Evolutionary conservation across 75 land plant species (phyloP).

Genomic region (Chamaecyparis obtusa): DNA sequence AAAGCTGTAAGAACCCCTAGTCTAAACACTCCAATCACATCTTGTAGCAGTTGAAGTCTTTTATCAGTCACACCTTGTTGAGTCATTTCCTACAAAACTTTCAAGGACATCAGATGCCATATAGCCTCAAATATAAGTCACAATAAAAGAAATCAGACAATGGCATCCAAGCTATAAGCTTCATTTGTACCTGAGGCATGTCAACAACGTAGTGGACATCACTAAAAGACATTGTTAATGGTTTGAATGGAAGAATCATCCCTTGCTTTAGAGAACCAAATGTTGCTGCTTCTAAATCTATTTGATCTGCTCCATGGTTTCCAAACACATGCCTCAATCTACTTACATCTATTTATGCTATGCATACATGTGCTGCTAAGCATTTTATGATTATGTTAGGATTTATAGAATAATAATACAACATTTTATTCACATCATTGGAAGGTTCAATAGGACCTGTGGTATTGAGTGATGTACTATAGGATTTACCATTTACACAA

Average conservation of each 20-base stretch:
- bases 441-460: too few relatives aligned
- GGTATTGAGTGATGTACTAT: too few relatives aligned
- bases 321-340: not conserved
- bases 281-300: conserved; percentile 21
- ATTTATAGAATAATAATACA: not conserved
- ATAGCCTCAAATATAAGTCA: not conserved
- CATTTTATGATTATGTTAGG: not conserved
- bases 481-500: conserved; percentile 13
- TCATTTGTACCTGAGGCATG: conserved; percentile 70
- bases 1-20: conserved; percentile 86
- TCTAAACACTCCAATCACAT: conserved; percentile 72
- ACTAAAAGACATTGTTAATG: conserved; percentile 68
- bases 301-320: not conserved
- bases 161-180: not conserved
- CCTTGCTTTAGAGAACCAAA: conserved; percentile 45
- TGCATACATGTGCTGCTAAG: not conserved
- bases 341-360: not conserved
- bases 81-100: conserved; percentile 62
- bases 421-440: too few relatives aligned
- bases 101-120: not conserved
- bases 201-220: conserved; percentile 73
- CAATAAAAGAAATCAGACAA: not conserved
- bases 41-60: conserved; percentile 49
- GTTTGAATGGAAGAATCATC: conserved; percentile 74
- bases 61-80: conserved; percentile 50